Base-by-base conservation (phyloP, 345 rosid species). In the Cardamine occulta region DNA sequence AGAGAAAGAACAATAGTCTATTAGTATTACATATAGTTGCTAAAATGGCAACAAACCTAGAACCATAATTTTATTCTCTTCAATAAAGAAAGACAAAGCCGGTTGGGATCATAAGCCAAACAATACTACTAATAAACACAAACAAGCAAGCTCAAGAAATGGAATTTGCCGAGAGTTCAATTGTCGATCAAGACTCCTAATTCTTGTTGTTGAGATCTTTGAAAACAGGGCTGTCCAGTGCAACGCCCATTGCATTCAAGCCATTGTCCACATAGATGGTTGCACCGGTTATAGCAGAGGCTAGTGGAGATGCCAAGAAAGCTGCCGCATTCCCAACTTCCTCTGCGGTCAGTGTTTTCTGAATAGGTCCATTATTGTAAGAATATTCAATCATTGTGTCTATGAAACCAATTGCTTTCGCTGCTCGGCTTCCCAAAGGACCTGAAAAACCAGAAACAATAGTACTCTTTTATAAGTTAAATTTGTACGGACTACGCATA, bases 311-410 rank as follows among this genome's bases (percentile, higher is more conserved):
- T 15, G 75, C 97, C 73, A 95, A 82, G 86, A 95, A 95, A 32
- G 99, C 97, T 18, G 97, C 99, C 2, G 93, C 76, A 32, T 92
- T 92, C 26, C 97, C 99, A 57, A 95, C 93, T 82, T 95, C 97
- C 66, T 91, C 99, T 95, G 97, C 97, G 7, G 88, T 84, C 24
- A 92, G 83, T 75, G 91, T 96, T 73, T 93, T 93, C 79, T 87
- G 97, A 58, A 91, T 73, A 68, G 98, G 98, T 1, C 91, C 94
- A 79, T 93, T 93, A 44, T 84, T 89, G 57, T 84, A 70, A 15
- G 97, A 89, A 66, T 91, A 93, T 57, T 95, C 93, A 8, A 95
- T 95, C 91, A 95, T 92, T 19, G 81, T 89, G 52, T 88, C 89
- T 6, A 92, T 90, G 79, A 95, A 87, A 28, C 97, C 97, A 39